These are phyloP conservation scores for Rehmannia glutinosa DNA, from an alignment of 257 asterid genomes.

Conservation along the genomic window DNA sequence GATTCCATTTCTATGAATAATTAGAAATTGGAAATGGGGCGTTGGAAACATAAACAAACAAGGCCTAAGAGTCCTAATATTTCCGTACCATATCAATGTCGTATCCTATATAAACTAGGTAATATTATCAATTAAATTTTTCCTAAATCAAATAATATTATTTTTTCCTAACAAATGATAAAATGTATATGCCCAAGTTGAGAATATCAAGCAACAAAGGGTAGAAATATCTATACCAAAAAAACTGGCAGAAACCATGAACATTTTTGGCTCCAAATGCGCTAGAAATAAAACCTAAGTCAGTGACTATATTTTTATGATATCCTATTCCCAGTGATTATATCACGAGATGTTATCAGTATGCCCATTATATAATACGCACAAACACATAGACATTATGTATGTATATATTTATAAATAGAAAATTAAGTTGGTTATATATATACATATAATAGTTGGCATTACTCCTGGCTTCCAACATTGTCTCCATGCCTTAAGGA, in stretches of 20 bases:
- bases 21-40: too few species aligned
- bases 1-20: too few species aligned
- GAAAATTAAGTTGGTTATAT: not conserved
- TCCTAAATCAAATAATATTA: too few species aligned
- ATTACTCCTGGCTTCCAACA: constrained; percentile 28
- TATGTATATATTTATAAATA: not conserved
- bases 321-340: constrained; percentile 24
- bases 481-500: constrained; percentile 50
- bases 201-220: too few species aligned
- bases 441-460: constrained; percentile 20
- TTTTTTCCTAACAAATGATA: too few species aligned
- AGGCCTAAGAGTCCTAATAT: too few species aligned
- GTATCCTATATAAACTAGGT: too few species aligned
- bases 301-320: constrained; percentile 8
- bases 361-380: not conserved
- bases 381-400: not conserved
- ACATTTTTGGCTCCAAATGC: constrained; percentile 21
- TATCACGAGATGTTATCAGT: constrained; percentile 50
- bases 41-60: too few species aligned
- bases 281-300: constrained; percentile 10
- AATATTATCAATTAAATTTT: too few species aligned
- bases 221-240: not conserved
- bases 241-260: constrained; percentile 1
- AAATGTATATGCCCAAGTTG: too few species aligned
- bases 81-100: too few species aligned